Evolutionary conservation across 139 green algal genomes (phyloP).

Genomic region (Chlorella sp.): DNA sequence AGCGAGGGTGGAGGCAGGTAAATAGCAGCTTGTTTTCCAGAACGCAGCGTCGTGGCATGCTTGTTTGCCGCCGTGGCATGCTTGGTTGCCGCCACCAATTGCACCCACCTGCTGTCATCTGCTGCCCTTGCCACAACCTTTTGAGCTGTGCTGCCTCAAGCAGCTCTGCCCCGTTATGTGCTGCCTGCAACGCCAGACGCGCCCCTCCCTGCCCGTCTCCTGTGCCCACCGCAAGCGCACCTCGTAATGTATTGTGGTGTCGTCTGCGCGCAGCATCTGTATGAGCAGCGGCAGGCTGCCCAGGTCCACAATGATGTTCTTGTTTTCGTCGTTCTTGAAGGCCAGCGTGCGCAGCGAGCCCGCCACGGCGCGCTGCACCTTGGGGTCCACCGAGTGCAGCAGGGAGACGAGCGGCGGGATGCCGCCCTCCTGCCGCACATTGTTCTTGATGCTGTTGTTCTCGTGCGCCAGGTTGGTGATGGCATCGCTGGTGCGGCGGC

Average conservation of each 20-base stretch:
- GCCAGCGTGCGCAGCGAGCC: slow-evolving; percentile 93
- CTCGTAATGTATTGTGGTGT: slow-evolving; percentile 95
- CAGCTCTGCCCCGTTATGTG: no score
- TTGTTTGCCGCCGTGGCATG: not conserved
- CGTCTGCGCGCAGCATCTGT: slow-evolving; percentile 94
- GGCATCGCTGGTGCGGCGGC: slow-evolving; percentile 89
- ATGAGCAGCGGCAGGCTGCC: slow-evolving; percentile 91
- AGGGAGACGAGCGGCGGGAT: slow-evolving; percentile 93
- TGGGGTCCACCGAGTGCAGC: slow-evolving; percentile 85
- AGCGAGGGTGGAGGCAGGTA: not conserved
- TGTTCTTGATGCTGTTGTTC: slow-evolving; percentile 93
- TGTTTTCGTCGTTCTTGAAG: slow-evolving; percentile 99
- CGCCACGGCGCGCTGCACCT: slow-evolving; percentile 89
- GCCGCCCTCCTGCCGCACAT: slow-evolving; percentile 85
- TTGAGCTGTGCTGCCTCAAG: not conserved
- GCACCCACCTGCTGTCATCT: not conserved
- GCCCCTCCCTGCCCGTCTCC: not conserved
- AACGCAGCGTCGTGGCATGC: not conserved
- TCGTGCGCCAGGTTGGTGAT: slow-evolving; percentile 98
- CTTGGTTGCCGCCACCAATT: not conserved
- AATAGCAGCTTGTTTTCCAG: not conserved
- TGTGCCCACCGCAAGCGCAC: not conserved
- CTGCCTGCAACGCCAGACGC: not conserved
- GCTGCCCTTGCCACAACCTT: not conserved
- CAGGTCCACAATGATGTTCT: slow-evolving; percentile 95